Evolutionary conservation across 2,329 filamentous ascomycete species (phyloP).

Genomic region (Fusarium sp.): DNA sequence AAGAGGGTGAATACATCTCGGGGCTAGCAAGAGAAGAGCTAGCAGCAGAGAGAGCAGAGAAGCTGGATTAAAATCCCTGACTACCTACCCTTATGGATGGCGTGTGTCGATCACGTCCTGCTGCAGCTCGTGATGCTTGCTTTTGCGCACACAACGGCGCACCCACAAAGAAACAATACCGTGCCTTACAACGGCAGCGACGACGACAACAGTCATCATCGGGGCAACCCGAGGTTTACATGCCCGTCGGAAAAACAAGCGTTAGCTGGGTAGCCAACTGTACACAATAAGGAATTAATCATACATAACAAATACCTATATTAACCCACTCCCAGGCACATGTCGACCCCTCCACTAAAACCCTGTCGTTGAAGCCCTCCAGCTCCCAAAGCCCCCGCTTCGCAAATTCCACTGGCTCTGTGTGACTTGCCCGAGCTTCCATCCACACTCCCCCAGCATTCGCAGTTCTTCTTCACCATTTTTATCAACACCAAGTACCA

Average conservation of each 20-base stretch:
- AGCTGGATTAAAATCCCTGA: background rate
- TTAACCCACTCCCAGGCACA: constrained; percentile 13
- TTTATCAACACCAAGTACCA: constrained; percentile 38
- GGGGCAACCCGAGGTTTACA: constrained; percentile 23
- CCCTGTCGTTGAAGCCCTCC: constrained; percentile 46
- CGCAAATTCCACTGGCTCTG: constrained; percentile 45
- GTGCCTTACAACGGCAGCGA: constrained; percentile 4
- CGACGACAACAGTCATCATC: constrained; percentile 11
- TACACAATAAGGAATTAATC: background rate
- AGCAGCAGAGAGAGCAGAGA: background rate
- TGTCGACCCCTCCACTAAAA: constrained; percentile 40
- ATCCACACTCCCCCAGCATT: constrained; percentile 41
- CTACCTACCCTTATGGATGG: background rate
- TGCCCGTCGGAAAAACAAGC: background rate
- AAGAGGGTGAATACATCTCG: background rate
- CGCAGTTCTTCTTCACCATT: constrained; percentile 42
- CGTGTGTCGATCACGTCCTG: background rate
- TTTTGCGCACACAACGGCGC: constrained; percentile 37
- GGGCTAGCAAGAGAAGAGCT: background rate
- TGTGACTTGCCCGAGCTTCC: constrained; percentile 45
- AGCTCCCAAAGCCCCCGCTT: constrained; percentile 45
- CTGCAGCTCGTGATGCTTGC: constrained; percentile 36
- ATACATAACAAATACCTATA: constrained; percentile 12
- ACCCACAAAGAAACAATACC: constrained; percentile 38
- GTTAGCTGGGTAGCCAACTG: background rate